phyloP scores from a whole-genome alignment of 1,139 yeast genomes.

The Yarrowia galli region DNA sequence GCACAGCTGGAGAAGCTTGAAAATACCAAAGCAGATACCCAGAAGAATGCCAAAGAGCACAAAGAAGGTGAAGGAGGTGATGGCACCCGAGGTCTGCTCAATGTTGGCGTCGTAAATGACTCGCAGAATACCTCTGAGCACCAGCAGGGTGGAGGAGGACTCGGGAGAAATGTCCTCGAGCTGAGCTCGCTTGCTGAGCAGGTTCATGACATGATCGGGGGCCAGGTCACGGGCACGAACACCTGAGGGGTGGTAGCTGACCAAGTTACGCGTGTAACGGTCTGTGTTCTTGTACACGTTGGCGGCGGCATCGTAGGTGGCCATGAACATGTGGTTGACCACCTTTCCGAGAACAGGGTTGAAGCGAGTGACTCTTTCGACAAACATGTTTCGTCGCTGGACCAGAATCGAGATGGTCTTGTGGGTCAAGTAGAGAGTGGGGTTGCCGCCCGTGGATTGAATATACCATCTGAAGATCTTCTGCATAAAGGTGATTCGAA shows the following conservation, averaged over 20 bases:
- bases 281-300: conserved; percentile 19
- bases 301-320: conserved; percentile 28
- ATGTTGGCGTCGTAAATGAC: conserved; percentile 86
- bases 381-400: conserved; percentile 55
- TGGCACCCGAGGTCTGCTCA: conserved; percentile 84
- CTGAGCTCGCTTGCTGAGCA: conserved; percentile 35
- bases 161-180: conserved; percentile 41
- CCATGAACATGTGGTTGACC: conserved; percentile 28
- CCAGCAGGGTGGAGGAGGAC: conserved; percentile 50
- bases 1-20: conserved; percentile 59
- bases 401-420: conserved; percentile 70
- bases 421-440: conserved; percentile 68
- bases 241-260: conserved; percentile 19
- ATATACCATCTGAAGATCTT: conserved; percentile 91
- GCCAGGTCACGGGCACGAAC: conserved; percentile 38
- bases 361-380: conserved; percentile 8
- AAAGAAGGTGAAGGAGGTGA: conserved; percentile 86
- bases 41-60: conserved; percentile 73
- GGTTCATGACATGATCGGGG: conserved; percentile 31
- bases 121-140: conserved; percentile 89
- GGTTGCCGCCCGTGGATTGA: conserved; percentile 91
- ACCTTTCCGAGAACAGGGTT: conserved; percentile 35
- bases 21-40: conserved; percentile 66
- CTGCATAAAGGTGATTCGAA: conserved; percentile 79
- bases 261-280: conserved; percentile 17